Conservation (phyloP, 768 basidiomycete species). For the Phlebiopsis flavidoalba region DNA sequence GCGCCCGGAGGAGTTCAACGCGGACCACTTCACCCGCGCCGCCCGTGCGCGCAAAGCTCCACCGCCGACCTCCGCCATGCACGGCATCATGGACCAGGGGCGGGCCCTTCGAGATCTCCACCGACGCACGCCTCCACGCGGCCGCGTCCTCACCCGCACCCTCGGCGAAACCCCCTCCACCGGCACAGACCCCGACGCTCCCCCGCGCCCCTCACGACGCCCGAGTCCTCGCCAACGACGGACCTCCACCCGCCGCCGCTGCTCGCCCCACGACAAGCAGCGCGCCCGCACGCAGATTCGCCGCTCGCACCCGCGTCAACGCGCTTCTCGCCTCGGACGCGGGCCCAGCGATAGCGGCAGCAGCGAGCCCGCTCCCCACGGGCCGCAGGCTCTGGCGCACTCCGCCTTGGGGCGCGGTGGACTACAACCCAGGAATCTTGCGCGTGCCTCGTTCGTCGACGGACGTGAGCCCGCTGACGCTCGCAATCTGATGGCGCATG, state of each 20-base stretch:
- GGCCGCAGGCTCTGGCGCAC: neutral
- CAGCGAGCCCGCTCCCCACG: slow-evolving; percentile 4
- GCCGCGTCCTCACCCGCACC: slow-evolving; percentile 34
- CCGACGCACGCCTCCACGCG: slow-evolving; percentile 13
- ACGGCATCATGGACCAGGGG: slow-evolving; percentile 66
- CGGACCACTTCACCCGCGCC: neutral
- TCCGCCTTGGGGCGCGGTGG: too few species aligned
- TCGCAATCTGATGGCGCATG: slow-evolving; percentile 78
- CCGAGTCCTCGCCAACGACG: too few species aligned
- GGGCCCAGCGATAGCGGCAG: slow-evolving; percentile 2
- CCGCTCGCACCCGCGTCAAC: neutral
- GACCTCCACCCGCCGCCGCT: too few species aligned
- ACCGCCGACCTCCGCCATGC: slow-evolving; percentile 34
- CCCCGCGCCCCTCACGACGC: neutral
- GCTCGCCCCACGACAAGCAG: too few species aligned
- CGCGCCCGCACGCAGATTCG: too few species aligned
- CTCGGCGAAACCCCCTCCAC: slow-evolving; percentile 38
- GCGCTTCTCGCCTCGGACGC: neutral
- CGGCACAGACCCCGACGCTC: slow-evolving; percentile 21
- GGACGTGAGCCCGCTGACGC: slow-evolving; percentile 79
- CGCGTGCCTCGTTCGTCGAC: slow-evolving; percentile 76
- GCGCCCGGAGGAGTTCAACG: neutral
- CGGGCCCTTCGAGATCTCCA: slow-evolving; percentile 46
- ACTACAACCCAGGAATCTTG: too few species aligned
- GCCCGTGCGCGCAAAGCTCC: too few species aligned